A percentile compares a stretch with the other conserved stretches of the same genome.
These are phyloP conservation scores for Pseudogymnoascus sp. DNA, from an alignment of 2,329 filamentous ascomycete species.

Conservation along the genomic window DNA sequence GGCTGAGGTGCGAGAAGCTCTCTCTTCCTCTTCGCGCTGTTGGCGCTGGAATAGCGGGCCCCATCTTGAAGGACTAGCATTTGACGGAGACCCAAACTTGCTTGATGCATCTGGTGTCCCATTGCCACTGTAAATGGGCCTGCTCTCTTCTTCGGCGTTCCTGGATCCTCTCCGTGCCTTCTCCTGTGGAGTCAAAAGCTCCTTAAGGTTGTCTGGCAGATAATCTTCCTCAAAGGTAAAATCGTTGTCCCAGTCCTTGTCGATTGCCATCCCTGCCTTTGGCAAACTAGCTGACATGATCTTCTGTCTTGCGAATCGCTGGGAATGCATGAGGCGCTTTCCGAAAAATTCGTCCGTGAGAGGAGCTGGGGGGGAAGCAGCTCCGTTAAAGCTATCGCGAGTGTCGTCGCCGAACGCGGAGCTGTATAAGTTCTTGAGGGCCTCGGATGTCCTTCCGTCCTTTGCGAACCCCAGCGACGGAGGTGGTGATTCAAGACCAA, in stretches of 20 bases:
- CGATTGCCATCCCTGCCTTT: constrained; percentile 48
- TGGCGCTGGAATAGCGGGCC: constrained; percentile 53
- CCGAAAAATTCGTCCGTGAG: constrained; percentile 55
- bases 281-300: constrained; percentile 62
- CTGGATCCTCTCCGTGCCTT: constrained; percentile 58
- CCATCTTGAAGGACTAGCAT: constrained; percentile 54
- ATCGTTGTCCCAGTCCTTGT: constrained; percentile 56
- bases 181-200: constrained; percentile 59
- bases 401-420: constrained; percentile 56
- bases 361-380: constrained; percentile 34
- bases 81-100: constrained; percentile 54
- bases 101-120: constrained; percentile 36
- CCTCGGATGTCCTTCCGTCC: constrained; percentile 53
- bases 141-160: constrained; percentile 44
- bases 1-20: constrained; percentile 40
- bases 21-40: constrained; percentile 45
- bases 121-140: constrained; percentile 34
- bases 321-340: constrained; percentile 63
- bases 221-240: constrained; percentile 88
- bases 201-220: constrained; percentile 64
- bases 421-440: constrained; percentile 56
- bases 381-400: constrained; percentile 53
- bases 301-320: constrained; percentile 60
- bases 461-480: constrained; percentile 60
- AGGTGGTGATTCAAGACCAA: constrained; percentile 79